A percentile compares a stretch with the other conserved stretches of the same genome.
These are phyloP conservation scores for Tarenaya hassleriana DNA, from an alignment of 345 rosid species.

Conservation along the genomic window DNA sequence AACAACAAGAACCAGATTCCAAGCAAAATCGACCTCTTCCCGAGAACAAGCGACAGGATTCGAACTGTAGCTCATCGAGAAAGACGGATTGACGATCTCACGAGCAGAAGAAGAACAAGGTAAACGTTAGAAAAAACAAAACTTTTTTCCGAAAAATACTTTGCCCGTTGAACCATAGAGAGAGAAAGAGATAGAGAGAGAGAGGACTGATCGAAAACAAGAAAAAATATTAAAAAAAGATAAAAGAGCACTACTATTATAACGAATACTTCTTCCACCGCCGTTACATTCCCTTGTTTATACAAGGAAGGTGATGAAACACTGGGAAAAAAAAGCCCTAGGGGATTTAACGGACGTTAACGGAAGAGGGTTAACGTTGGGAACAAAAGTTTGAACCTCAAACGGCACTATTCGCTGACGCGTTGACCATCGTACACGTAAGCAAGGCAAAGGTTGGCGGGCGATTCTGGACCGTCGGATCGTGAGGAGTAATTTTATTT, in stretches of 20 bases:
- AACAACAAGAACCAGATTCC: constrained; percentile 20
- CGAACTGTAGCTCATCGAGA: constrained; percentile 42
- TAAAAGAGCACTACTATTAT: constrained; percentile 19
- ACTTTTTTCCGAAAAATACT: constrained; percentile 55
- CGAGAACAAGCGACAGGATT: constrained; percentile 49
- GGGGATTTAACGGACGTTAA: constrained; percentile 33
- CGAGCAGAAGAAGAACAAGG: constrained; percentile 15
- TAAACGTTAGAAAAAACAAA: constrained; percentile 26
- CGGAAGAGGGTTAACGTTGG: constrained; percentile 26
- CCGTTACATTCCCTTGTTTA: constrained; percentile 63
- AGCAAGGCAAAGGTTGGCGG: constrained; percentile 19
- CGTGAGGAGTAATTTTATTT: background rate
- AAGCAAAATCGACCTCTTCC: constrained; percentile 35
- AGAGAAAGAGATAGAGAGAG: constrained; percentile 33
- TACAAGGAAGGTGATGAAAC: no score
- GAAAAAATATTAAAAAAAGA: constrained; percentile 7
- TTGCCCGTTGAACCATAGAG: constrained; percentile 77
- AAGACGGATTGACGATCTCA: constrained; percentile 11
- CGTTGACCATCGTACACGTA: no score
- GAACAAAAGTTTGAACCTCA: constrained; percentile 49
- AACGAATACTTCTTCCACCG: constrained; percentile 60
- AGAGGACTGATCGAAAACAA: constrained; percentile 26
- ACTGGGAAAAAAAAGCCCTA: background rate
- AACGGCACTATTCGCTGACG: no score
- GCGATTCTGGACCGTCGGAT: constrained; percentile 35